A percentile compares a stretch with the other conserved stretches of the same genome.
Evolutionary conservation across 805 yeast genomes (phyloP).

Genomic region (Candida krabiensis): DNA sequence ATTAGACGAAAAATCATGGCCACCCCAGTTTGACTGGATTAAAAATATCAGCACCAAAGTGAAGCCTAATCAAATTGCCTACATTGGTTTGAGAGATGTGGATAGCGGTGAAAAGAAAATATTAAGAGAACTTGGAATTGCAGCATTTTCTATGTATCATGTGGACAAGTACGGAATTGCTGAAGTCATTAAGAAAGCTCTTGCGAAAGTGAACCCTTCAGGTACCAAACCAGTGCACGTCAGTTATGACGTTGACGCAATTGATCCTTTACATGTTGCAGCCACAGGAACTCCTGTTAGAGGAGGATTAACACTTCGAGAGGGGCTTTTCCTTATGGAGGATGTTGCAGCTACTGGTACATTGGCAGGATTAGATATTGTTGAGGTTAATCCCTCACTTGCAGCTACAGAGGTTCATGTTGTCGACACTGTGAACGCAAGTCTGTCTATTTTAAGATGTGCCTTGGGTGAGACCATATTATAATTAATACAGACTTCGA

Average conservation of each 20-base stretch:
- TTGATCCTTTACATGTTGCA: conserved; percentile 91
- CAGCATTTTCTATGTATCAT: conserved; percentile 94
- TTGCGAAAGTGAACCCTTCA: conserved; percentile 72
- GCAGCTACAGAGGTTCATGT: conserved; percentile 77
- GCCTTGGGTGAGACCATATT: conserved; percentile 90
- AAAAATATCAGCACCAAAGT: conserved; percentile 55
- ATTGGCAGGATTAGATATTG: conserved; percentile 84
- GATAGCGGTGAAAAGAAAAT: conserved; percentile 82
- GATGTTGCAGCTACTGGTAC: conserved; percentile 90
- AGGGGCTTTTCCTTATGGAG: conserved; percentile 89
- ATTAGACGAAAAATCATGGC: conserved; percentile 62
- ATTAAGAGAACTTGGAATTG: conserved; percentile 65
- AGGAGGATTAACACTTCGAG: conserved; percentile 93
- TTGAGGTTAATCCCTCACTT: conserved; percentile 88
- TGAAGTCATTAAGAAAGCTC: conserved; percentile 88
- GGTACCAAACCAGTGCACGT: conserved; percentile 75
- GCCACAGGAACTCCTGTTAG: conserved; percentile 98
- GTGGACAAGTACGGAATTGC: conserved; percentile 93
- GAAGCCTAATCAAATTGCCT: conserved; percentile 71
- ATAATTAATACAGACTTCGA: no score
- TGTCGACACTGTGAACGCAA: conserved; percentile 83
- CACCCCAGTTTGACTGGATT: conserved; percentile 75
- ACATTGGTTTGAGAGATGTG: conserved; percentile 92
- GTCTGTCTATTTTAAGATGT: conserved; percentile 88
- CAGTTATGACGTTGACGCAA: conserved; percentile 94